phyloP scores from a whole-genome alignment of 148 eudicot species.

The Vaccinium vitisidaea region DNA sequence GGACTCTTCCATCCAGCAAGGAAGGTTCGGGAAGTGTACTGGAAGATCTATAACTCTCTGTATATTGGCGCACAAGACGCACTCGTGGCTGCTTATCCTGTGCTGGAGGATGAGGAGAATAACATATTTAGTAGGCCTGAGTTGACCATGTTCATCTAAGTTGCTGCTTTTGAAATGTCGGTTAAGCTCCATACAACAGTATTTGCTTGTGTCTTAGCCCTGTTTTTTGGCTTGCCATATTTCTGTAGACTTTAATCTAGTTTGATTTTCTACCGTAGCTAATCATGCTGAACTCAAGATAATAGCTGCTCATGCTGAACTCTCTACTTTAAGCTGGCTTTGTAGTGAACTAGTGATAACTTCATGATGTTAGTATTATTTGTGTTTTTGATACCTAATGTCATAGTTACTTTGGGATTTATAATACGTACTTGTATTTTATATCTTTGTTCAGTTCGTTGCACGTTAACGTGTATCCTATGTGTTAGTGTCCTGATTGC shows the following conservation, averaged over 20 bases:
- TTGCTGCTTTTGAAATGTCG: neutral
- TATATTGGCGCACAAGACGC: slow-evolving; percentile 93
- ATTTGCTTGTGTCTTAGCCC: neutral
- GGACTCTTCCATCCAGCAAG: slow-evolving; percentile 95
- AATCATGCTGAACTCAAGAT: no score
- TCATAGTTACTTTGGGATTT: neutral
- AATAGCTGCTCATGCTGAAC: neutral
- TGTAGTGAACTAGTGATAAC: neutral
- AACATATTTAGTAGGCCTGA: slow-evolving; percentile 80
- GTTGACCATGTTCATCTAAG: slow-evolving; percentile 66
- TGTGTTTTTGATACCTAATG: neutral
- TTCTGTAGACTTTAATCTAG: neutral
- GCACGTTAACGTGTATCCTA: neutral
- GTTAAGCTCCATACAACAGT: neutral
- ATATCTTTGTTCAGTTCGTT: neutral
- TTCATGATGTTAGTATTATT: neutral
- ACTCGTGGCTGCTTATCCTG: slow-evolving; percentile 84
- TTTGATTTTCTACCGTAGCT: no score
- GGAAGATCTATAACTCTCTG: slow-evolving; percentile 92
- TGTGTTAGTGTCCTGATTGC: neutral
- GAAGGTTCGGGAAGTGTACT: slow-evolving; percentile 93
- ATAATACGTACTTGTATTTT: neutral
- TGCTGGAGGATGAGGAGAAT: slow-evolving; percentile 68
- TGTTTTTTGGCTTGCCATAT: neutral
- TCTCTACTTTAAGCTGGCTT: neutral